Percentiles rank a stretch among this genome's conserved stretches.
Evolutionary conservation across 805 yeast species (phyloP).

Genomic region (Yamadazyma kitorensis): DNA sequence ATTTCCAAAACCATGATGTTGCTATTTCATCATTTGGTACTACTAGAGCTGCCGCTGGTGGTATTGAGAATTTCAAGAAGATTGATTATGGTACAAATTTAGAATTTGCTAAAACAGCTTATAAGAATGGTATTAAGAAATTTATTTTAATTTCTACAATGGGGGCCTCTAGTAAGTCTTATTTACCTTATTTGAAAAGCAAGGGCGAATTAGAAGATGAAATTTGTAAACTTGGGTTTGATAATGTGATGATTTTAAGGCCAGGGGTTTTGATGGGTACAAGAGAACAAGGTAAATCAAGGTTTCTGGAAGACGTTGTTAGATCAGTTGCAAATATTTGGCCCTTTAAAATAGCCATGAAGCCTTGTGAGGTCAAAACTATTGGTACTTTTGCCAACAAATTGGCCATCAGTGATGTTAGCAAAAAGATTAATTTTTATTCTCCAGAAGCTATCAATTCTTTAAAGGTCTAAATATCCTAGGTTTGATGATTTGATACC

Average conservation of each 20-base stretch:
- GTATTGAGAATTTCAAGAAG: slow-evolving; percentile 61
- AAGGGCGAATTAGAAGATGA: slow-evolving; percentile 79
- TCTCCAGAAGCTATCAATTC: too few species aligned
- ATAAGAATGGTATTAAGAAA: slow-evolving; percentile 62
- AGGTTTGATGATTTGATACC: too few species aligned
- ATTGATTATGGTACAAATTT: slow-evolving; percentile 76
- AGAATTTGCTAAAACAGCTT: slow-evolving; percentile 70
- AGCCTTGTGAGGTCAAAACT: background rate
- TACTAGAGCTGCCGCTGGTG: slow-evolving; percentile 69
- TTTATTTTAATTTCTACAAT: slow-evolving; percentile 63
- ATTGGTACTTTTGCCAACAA: slow-evolving; percentile 6
- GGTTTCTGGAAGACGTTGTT: slow-evolving; percentile 2
- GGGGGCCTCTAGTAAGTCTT: slow-evolving; percentile 61
- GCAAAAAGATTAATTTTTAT: too few species aligned
- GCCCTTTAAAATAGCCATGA: slow-evolving; percentile 1
- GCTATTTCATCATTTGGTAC: slow-evolving; percentile 74
- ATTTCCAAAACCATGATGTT: slow-evolving; percentile 33
- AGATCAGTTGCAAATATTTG: slow-evolving; percentile 1
- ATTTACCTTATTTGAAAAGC: slow-evolving; percentile 58
- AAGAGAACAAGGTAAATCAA: slow-evolving; percentile 43
- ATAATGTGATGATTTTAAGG: slow-evolving; percentile 68
- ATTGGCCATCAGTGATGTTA: too few species aligned
- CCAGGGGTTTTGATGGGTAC: slow-evolving; percentile 77
- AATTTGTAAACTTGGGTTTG: slow-evolving; percentile 58
- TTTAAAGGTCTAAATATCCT: too few species aligned